These are phyloP conservation scores for Lavandula angustifolia DNA, from an alignment of 257 asterid species.

Conservation along the genomic window DNA sequence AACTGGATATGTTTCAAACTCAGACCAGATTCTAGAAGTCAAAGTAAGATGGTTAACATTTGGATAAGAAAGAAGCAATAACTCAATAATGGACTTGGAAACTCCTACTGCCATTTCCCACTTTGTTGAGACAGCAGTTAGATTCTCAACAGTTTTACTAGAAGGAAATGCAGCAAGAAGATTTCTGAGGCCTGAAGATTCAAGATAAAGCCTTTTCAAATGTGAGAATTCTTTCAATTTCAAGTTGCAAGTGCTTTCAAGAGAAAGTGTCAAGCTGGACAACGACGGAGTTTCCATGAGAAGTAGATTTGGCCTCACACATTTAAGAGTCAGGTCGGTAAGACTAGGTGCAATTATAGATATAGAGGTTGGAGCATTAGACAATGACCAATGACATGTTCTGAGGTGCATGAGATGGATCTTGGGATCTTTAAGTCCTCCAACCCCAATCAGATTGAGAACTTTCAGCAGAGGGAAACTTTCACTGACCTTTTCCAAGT, in stretches of 20 bases:
- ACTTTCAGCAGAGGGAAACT: conserved; percentile 61
- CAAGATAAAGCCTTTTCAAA: conserved; percentile 59
- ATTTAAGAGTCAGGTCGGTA: conserved; percentile 51
- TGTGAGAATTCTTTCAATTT: conserved; percentile 44
- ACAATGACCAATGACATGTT: conserved; percentile 62
- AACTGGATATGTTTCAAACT: conserved; percentile 46
- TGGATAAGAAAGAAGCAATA: conserved; percentile 52
- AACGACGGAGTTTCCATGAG: conserved; percentile 60
- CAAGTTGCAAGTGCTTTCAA: conserved; percentile 49
- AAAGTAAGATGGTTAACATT: conserved; percentile 54
- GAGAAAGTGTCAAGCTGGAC: conserved; percentile 49
- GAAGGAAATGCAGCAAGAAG: conserved; percentile 51
- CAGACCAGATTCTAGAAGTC: conserved; percentile 64
- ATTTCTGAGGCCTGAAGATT: conserved; percentile 50
- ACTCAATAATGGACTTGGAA: conserved; percentile 49
- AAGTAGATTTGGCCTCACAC: conserved; percentile 60
- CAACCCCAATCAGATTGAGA: conserved; percentile 75
- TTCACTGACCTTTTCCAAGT: conserved; percentile 59
- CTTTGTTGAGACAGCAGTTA: conserved; percentile 49
- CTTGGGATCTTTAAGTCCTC: conserved; percentile 78
- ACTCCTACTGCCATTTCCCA: conserved; percentile 46
- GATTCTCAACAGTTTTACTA: conserved; percentile 45
- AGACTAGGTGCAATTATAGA: conserved; percentile 60
- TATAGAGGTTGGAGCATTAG: conserved; percentile 66
- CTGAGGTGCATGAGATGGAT: conserved; percentile 56